Percentiles rank a stretch among this genome's conserved stretches.
These are phyloP conservation scores for Phytophthora capsici DNA, from an alignment of 352 stramenopile genomes.

Conservation along the genomic window DNA sequence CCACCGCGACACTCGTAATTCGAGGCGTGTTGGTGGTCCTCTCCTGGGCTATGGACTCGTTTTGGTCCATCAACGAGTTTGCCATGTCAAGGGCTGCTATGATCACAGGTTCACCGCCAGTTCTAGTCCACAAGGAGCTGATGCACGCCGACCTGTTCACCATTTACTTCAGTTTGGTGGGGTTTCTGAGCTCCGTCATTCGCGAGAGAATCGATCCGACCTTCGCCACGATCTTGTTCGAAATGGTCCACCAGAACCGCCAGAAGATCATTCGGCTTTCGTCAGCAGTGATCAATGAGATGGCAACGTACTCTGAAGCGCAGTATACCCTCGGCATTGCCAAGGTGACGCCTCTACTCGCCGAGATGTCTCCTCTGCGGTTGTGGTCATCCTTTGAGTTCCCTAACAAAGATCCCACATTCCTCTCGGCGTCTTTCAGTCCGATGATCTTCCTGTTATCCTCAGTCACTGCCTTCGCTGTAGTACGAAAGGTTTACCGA, in stretches of 20 bases:
- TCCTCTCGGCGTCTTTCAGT: conserved; percentile 18
- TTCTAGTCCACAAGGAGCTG: conserved; percentile 29
- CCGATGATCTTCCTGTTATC: conserved; percentile 26
- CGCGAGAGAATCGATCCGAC: conserved; percentile 31
- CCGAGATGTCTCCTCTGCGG: conserved; percentile 24
- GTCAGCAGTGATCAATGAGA: conserved; percentile 9
- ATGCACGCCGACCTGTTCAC: conserved; percentile 39
- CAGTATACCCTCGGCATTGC: conserved; percentile 22
- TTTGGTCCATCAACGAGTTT: conserved; percentile 46
- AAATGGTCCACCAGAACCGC: conserved; percentile 19
- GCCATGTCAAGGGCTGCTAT: conserved; percentile 25
- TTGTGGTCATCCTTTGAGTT: conserved; percentile 28
- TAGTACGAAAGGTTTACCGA: conserved; percentile 23
- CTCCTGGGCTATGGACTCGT: conserved; percentile 34
- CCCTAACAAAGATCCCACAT: conserved; percentile 15
- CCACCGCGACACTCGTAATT: conserved; percentile 23
- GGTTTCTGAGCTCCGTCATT: conserved; percentile 24
- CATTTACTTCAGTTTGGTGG: conserved; percentile 24
- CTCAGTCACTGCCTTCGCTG: conserved; percentile 5
- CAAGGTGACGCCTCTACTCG: conserved; percentile 6
- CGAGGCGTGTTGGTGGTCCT: conserved; percentile 31
- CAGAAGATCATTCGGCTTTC: conserved; percentile 3
- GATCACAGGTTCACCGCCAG: background rate
- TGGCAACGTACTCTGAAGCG: conserved; percentile 5
- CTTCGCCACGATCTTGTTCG: conserved; percentile 23